These are phyloP conservation scores for Eurotiales sp. DNA, from an alignment of 2,329 filamentous ascomycete genomes.

Conservation along the genomic window DNA sequence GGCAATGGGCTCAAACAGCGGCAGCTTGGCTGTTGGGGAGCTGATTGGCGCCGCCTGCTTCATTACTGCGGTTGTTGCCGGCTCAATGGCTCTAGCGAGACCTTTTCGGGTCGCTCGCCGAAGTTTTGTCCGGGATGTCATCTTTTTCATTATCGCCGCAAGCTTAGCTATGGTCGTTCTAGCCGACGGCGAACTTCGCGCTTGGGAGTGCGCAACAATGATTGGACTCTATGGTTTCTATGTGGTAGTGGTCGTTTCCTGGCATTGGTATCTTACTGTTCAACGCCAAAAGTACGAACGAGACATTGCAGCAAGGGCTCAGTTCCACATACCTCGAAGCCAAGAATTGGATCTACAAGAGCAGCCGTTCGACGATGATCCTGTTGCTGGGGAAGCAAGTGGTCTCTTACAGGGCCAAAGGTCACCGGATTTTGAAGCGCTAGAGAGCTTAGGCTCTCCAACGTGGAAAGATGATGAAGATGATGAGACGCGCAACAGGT, in stretches of 20 bases:
- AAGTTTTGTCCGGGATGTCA: slow-evolving; percentile 86
- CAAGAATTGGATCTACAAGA: slow-evolving; percentile 58
- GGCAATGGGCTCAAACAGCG: slow-evolving; percentile 93
- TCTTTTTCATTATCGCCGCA: slow-evolving; percentile 85
- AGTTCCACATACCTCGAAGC: slow-evolving; percentile 61
- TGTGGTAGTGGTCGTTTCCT: slow-evolving; percentile 78
- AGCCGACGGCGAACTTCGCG: slow-evolving; percentile 73
- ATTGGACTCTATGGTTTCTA: slow-evolving; percentile 89
- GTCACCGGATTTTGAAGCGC: slow-evolving; percentile 60
- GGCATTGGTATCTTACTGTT: slow-evolving; percentile 80
- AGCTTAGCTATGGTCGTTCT: slow-evolving; percentile 84
- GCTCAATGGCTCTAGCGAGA: slow-evolving; percentile 93
- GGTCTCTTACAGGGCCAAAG: slow-evolving; percentile 48
- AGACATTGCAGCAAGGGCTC: slow-evolving; percentile 68
- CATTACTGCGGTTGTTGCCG: slow-evolving; percentile 92
- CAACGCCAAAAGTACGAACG: slow-evolving; percentile 59
- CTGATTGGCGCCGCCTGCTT: slow-evolving; percentile 92
- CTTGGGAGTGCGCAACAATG: slow-evolving; percentile 91
- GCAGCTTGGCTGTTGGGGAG: slow-evolving; percentile 94
- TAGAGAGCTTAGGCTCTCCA: slow-evolving; percentile 52
- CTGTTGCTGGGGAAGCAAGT: slow-evolving; percentile 43
- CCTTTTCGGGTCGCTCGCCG: slow-evolving; percentile 88
- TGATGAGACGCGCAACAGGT: slow-evolving; percentile 54
- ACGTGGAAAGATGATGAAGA: slow-evolving; percentile 45
- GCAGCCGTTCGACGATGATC: slow-evolving; percentile 54